phyloP scores from a whole-genome alignment of 1,284 basidiomycete species.

The Ceratobasidium sp. region DNA sequence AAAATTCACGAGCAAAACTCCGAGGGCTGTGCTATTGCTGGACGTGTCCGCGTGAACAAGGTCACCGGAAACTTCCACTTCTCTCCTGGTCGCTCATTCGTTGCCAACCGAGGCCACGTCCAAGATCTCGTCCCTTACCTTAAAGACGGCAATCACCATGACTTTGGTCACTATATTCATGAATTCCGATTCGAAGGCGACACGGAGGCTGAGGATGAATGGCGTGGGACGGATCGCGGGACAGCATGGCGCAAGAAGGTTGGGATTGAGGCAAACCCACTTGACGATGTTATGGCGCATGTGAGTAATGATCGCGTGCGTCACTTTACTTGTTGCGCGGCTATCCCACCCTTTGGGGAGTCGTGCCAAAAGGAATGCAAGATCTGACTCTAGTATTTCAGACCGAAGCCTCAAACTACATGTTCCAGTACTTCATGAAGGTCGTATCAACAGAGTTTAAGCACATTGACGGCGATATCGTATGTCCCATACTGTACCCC shows the following conservation, averaged over 20 bases:
- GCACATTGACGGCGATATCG: constrained; percentile 79
- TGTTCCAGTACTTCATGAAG: constrained; percentile 99
- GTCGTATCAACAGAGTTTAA: constrained; percentile 94
- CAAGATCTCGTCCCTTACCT: constrained; percentile 98
- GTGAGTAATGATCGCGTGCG: constrained; percentile 60
- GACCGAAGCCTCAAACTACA: constrained; percentile 81
- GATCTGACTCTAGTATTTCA: constrained; percentile 53
- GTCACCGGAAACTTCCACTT: constrained; percentile 93
- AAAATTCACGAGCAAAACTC: constrained; percentile 92
- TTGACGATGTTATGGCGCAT: constrained; percentile 78
- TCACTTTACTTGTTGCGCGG: constrained; percentile 5
- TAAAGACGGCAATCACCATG: constrained; percentile 86
- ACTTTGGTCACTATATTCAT: constrained; percentile 94
- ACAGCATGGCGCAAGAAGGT: constrained; percentile 78
- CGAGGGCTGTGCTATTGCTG: constrained; percentile 95
- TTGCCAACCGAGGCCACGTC: constrained; percentile 83
- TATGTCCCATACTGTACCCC: constrained; percentile 57
- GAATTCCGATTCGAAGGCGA: constrained; percentile 87
- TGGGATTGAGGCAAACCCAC: constrained; percentile 81
- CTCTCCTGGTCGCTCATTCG: constrained; percentile 93
- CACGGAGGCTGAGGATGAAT: constrained; percentile 73
- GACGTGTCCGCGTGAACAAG: constrained; percentile 95
- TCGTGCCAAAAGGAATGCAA: no score
- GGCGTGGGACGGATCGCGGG: constrained; percentile 62
- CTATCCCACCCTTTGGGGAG: constrained; percentile 28